Base-by-base conservation (phyloP, 2,329 filamentous ascomycete species). In the Beauveria varroae region DNA sequence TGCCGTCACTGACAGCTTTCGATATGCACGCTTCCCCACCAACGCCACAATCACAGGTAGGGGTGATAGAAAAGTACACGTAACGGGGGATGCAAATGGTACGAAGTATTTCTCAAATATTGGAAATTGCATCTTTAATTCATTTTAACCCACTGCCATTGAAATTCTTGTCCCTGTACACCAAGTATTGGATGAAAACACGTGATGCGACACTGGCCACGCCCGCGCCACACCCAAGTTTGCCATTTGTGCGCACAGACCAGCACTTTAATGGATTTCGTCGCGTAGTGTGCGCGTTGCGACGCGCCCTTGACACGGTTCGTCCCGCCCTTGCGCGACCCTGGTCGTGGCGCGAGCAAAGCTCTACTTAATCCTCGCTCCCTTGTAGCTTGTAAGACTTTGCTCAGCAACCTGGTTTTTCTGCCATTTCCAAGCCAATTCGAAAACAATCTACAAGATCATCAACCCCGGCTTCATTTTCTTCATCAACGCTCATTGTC, bases 261-360 rank as follows among this genome's bases (percentile, higher is more conserved):
- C 68, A 67, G 7, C 14, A 22, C 43, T 68, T 71, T 70, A 70
- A 73, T 72, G 65, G 69, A 64, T 65, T 60, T 50, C 62, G 26
- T 64, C 69, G 67, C 67, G 67, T 62, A 34, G 6, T 22, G n/a
- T 6, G 65, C 72, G 71, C 69, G 72, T 70, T 64, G 57, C 26
- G 63, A 70, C 72, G 71, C 72, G 72, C 67, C 53, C 8, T 43
- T 18, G 37, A 53, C 57, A 62, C 61, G 61, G 47, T 57, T 55
- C 34, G 44, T 56, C 52, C 53, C 54, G 60, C 53, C 53, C 53
- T 57, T 62, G 54, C 50, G 46, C 52, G 43, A 55, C 53, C 60
- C 60, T 57, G 24, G 60, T 57, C 53, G 60, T 62, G 61, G 65
- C 64, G 66, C 66, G 65, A 65, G 68, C 67, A 37, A 66, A 66